phyloP scores from a whole-genome alignment of 257 asterid species.

The Hygrophila difformis region DNA sequence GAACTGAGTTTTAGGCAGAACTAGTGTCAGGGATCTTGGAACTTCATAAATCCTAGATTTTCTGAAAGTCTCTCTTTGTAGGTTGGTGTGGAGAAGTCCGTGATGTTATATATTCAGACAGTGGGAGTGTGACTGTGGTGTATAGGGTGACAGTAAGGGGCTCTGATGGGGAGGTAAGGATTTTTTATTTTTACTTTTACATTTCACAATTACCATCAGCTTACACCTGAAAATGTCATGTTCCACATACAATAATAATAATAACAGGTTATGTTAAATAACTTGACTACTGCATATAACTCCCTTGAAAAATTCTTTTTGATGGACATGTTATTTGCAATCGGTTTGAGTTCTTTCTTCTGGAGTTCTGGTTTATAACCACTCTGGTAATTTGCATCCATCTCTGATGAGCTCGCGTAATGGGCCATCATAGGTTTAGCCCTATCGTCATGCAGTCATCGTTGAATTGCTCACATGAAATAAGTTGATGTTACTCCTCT shows the following conservation, averaged over 20 bases:
- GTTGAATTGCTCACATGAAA: too few species aligned
- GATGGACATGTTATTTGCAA: background rate
- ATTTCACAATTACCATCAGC: slow-evolving; percentile 7
- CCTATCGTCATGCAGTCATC: too few species aligned
- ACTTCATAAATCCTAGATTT: slow-evolving; percentile 3
- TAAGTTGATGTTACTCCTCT: too few species aligned
- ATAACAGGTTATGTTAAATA: background rate
- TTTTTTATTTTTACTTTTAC: too few species aligned
- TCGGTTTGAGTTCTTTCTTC: background rate
- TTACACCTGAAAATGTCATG: slow-evolving; percentile 4
- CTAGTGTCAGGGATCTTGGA: slow-evolving; percentile 11
- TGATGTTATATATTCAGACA: slow-evolving; percentile 82
- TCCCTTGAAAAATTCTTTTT: background rate
- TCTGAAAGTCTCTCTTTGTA: slow-evolving; percentile 17
- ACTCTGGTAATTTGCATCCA: background rate
- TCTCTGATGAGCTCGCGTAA: background rate
- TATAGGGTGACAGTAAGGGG: slow-evolving; percentile 91
- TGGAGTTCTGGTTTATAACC: background rate
- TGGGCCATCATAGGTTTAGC: background rate
- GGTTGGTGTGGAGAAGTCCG: slow-evolving; percentile 99
- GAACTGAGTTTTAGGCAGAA: slow-evolving; percentile 6
- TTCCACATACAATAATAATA: background rate
- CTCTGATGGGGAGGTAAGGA: slow-evolving; percentile 86
- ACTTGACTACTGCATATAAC: background rate
- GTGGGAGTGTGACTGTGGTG: slow-evolving; percentile 86